phyloP scores from a whole-genome alignment of 257 asterid species.

The Plantago major region DNA sequence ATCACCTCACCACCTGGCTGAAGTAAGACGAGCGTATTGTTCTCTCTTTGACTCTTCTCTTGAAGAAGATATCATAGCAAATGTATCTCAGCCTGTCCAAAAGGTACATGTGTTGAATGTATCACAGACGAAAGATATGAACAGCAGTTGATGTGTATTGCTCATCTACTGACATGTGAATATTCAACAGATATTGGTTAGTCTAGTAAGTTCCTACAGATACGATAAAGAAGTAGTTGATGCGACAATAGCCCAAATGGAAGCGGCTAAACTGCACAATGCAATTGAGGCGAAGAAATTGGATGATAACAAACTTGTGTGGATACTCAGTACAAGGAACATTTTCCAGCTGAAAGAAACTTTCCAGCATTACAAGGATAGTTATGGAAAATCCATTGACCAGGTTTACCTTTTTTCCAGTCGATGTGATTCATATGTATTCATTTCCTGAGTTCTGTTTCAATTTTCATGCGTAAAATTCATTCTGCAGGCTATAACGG shows the following conservation, averaged over 20 bases:
- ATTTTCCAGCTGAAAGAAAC: constrained; percentile 61
- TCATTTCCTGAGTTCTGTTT: neutral
- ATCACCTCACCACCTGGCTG: constrained; percentile 66
- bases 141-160: neutral
- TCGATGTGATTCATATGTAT: neutral
- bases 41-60: constrained; percentile 55
- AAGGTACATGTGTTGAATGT: constrained; percentile 38
- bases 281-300: constrained; percentile 42
- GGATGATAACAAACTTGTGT: constrained; percentile 40
- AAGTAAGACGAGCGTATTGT: constrained; percentile 59
- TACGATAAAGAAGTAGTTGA: constrained; percentile 57
- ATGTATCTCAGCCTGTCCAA: constrained; percentile 50
- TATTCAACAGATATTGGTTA: constrained; percentile 50
- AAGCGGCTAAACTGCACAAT: constrained; percentile 53
- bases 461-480: constrained; percentile 4
- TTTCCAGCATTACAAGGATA: constrained; percentile 50
- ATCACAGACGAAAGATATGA: neutral
- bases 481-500: constrained; percentile 45
- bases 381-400: constrained; percentile 51
- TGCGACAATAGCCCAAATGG: constrained; percentile 36
- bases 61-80: constrained; percentile 65
- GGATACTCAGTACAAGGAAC: constrained; percentile 58
- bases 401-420: constrained; percentile 33
- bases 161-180: constrained; percentile 3
- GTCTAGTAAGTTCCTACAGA: constrained; percentile 67